These are phyloP conservation scores for Pseudozyma sp. DNA, from an alignment of 1,284 basidiomycete genomes.

Conservation along the genomic window DNA sequence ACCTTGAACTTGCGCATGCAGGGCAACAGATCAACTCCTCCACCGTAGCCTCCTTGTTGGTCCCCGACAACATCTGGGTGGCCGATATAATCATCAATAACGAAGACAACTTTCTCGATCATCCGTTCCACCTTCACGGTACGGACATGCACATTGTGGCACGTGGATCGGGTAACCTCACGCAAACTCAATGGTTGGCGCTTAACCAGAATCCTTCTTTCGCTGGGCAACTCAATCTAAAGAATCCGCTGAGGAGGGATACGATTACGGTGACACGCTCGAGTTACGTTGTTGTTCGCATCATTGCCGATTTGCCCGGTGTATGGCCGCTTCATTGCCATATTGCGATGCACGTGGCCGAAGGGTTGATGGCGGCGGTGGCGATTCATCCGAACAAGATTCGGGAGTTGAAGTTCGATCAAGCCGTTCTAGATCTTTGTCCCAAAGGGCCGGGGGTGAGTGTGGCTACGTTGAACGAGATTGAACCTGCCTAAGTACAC, in stretches of 20 bases:
- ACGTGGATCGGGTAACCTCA: conserved; percentile 64
- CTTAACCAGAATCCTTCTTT: conserved; percentile 16
- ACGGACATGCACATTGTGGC: conserved; percentile 63
- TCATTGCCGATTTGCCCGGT: conserved; percentile 49
- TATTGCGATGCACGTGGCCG: conserved; percentile 56
- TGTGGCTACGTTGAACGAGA: conserved; percentile 8
- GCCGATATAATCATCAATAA: conserved; percentile 69
- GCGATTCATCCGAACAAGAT: conserved; percentile 58
- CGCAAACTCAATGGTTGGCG: conserved; percentile 24
- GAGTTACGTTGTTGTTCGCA: conserved; percentile 58
- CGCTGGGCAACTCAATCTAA: conserved; percentile 47
- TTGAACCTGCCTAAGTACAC: conserved; percentile 24
- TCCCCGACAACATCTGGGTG: conserved; percentile 45
- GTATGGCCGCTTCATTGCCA: conserved; percentile 59
- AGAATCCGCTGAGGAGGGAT: conserved; percentile 70
- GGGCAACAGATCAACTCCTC: conserved; percentile 35
- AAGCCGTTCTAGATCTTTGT: conserved; percentile 52
- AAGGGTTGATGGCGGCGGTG: conserved; percentile 58
- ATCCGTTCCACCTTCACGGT: conserved; percentile 65
- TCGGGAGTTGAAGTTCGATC: conserved; percentile 32
- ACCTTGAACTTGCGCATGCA: conserved; percentile 46
- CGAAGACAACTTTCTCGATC: conserved; percentile 61
- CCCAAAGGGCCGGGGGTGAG: conserved; percentile 5
- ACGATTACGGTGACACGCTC: conserved; percentile 63
- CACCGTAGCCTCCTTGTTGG: conserved; percentile 34